A percentile compares a stretch with the other conserved stretches of the same genome.
Evolutionary conservation across 495 filamentous ascomycete species (phyloP).

Genomic region (Opeltia flavorubescens): DNA sequence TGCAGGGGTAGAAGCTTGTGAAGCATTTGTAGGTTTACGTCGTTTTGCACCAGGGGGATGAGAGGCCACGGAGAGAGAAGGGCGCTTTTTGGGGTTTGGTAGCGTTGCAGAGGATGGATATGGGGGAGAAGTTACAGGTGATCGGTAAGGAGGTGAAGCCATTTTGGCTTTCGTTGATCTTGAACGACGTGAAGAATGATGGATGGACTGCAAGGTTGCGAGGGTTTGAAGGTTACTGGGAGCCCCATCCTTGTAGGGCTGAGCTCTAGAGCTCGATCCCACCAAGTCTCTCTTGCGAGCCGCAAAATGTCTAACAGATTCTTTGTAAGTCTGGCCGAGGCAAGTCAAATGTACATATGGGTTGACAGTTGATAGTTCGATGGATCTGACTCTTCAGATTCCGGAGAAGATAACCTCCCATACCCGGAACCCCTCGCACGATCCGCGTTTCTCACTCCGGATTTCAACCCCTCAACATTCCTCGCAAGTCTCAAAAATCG

Average conservation of each 20-base stretch:
- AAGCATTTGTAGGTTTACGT: slow-evolving; percentile 48
- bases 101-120: slow-evolving; percentile 32
- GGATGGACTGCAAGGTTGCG: background rate
- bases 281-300: background rate
- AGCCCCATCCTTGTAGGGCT: background rate
- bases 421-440: slow-evolving; percentile 74
- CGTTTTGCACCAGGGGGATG: slow-evolving; percentile 38
- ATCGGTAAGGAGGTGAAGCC: slow-evolving; percentile 44
- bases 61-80: slow-evolving; percentile 31
- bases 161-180: slow-evolving; percentile 22
- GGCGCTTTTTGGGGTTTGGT: slow-evolving; percentile 44
- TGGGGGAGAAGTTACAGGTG: slow-evolving; percentile 37
- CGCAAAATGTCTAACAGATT: slow-evolving; percentile 14
- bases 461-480: slow-evolving; percentile 71
- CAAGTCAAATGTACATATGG: background rate
- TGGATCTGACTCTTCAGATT: slow-evolving; percentile 36
- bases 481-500: slow-evolving; percentile 71
- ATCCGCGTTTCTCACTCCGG: slow-evolving; percentile 56
- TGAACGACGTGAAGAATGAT: background rate
- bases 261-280: background rate
- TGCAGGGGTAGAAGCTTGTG: slow-evolving; percentile 26
- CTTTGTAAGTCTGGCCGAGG: slow-evolving; percentile 8
- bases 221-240: background rate
- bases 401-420: slow-evolving; percentile 56
- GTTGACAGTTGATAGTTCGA: slow-evolving; percentile 24